Evolutionary conservation across 768 basidiomycete species (phyloP).

Genomic region (Agaricus sinodeliciosus): DNA sequence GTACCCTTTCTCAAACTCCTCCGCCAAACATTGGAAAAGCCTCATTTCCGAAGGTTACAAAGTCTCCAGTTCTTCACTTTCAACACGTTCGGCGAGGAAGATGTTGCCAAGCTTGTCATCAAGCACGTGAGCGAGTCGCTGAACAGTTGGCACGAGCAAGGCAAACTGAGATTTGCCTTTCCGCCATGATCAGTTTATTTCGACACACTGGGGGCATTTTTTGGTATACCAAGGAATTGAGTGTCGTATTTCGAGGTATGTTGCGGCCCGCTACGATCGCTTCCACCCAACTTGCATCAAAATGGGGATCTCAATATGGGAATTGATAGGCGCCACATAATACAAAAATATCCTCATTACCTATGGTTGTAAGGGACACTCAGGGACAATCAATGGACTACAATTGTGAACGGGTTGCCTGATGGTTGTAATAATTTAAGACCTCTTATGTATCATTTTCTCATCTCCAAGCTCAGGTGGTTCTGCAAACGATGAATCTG

Average conservation of each 20-base stretch:
- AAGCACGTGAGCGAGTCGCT: constrained; percentile 4
- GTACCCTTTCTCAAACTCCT: constrained; percentile 20
- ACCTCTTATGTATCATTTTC: too few relatives aligned
- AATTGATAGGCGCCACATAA: background rate
- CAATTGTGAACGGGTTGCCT: background rate
- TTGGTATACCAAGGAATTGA: too few relatives aligned
- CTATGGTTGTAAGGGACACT: constrained; percentile 5
- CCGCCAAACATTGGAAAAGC: constrained; percentile 13
- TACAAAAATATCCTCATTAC: too few relatives aligned
- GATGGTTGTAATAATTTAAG: background rate
- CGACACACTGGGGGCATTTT: too few relatives aligned
- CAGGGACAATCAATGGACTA: constrained; percentile 8
- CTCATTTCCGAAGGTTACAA: constrained; percentile 17
- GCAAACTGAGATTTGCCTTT: background rate
- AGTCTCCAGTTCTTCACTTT: constrained; percentile 22
- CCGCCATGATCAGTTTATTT: background rate
- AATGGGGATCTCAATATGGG: background rate
- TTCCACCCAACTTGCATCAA: background rate
- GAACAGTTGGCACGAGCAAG: background rate
- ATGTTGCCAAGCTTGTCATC: constrained; percentile 14
- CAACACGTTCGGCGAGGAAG: constrained; percentile 15
- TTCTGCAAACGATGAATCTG: too few relatives aligned
- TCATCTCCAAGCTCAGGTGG: too few relatives aligned
- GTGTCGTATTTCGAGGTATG: background rate
- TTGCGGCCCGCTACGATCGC: background rate